Evolutionary conservation across 768 basidiomycete genomes (phyloP).

Genomic region (Mycena latifolia): DNA sequence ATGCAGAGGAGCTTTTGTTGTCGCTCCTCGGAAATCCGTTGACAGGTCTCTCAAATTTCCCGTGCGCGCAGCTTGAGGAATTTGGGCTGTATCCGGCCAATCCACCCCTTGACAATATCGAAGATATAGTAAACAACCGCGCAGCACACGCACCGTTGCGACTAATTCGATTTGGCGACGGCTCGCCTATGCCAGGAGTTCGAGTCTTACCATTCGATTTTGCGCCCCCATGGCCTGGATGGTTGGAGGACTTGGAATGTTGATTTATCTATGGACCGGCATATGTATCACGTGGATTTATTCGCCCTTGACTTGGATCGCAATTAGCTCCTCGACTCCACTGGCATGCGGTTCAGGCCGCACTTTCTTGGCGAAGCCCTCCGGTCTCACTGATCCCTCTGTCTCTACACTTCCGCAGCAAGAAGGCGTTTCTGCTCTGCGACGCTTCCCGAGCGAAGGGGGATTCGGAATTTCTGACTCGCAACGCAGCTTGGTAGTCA

Average conservation of each 20-base stretch:
- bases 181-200: neutral
- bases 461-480: neutral
- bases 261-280: neutral
- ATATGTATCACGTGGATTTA: neutral
- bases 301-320: neutral
- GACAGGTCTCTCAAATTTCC: neutral
- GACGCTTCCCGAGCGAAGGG: slow-evolving; percentile 15
- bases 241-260: slow-evolving; percentile 9
- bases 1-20: slow-evolving; percentile 13
- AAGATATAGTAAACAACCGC: slow-evolving; percentile 9
- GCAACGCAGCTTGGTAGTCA: slow-evolving; percentile 5
- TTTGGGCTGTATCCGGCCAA: slow-evolving; percentile 23
- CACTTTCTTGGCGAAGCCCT: neutral
- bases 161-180: slow-evolving; percentile 16
- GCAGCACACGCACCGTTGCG: slow-evolving; percentile 8
- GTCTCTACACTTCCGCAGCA: neutral
- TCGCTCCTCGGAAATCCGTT: slow-evolving; percentile 12
- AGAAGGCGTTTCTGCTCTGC: slow-evolving; percentile 11
- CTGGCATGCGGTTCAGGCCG: too few relatives aligned
- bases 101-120: neutral
- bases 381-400: neutral
- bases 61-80: slow-evolving; percentile 14
- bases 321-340: neutral
- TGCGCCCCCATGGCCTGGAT: slow-evolving; percentile 17
- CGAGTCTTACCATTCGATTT: slow-evolving; percentile 16